Evolutionary conservation across 352 stramenopile genomes (phyloP), one percentile per base, ranked within the genome.

Genomic region (Pythium volutum): DNA sequence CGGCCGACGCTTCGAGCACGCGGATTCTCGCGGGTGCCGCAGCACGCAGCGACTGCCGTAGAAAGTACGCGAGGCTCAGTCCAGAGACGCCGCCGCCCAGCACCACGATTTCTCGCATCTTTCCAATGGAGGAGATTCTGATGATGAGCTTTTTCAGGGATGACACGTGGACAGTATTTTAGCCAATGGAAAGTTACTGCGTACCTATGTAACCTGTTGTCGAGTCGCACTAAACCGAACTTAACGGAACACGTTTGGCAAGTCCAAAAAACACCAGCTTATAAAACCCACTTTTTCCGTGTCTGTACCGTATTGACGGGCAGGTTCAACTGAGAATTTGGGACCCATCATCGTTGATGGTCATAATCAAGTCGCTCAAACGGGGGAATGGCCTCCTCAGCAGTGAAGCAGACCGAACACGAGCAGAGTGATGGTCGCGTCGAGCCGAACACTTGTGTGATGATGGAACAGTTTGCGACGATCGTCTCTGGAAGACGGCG

Each of bases 1-100:
- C 31, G 0, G 69, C n/a, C 18, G 61, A 66, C 12, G 80, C 79
- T 51, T 95, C 86, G 27, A 95, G 59, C 43, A 95, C 77, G 64
- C 79, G 81, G 55, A 95, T 88, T 27, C 67, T 77, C 25, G 76
- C 75, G 22, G 64, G 50, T 22, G 69, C 55, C 5, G 31, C 41
- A 11, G 46, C 27, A 18, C 50, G 72, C 47, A 89, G 62, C 25
- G 73, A 67, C 42, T 86, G 76, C 16, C 84, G 81, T 48, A 95
- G 69, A 64, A 90, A 90, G 52, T 81, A 91, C 25, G 85, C 86
- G 22, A 91, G 67, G 48, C 76, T 88, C 9, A 93, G 74, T 6
- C 86, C 86, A 7, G 86, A 92, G 63, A 95, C 79, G 66, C 86
- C 86, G 43, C 86, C 86, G 57, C 86, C 86, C 10, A 95, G 73